Base-by-base conservation (phyloP, 73 alveolate species). In the Effrenium voratum region DNA sequence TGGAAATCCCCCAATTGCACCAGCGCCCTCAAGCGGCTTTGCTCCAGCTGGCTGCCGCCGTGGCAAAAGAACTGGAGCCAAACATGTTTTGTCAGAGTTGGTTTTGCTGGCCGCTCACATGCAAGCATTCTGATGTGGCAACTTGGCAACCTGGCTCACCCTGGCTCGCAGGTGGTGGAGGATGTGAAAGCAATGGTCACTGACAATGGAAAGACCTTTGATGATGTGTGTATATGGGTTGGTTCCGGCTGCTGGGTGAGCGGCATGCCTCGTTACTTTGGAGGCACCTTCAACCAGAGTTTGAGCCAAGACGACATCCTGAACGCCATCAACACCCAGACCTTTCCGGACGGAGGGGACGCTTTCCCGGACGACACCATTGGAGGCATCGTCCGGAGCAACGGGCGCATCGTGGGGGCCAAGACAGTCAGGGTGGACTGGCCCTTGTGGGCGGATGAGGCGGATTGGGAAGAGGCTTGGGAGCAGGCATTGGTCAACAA, bases 331-430 rank as follows among this genome's bases (percentile, higher is more conserved):
- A 92, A 92, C 81, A 6, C 66, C 59, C 41, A 28, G 86, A 88
- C 40, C 85, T 88, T 34, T 45, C 94, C 94, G 5, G 97, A 90
- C 28, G 98, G 90, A 38, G 45, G 63, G 19, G 77, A 57, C 13
- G 98, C 98, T 46, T 92, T 22, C 34, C 92, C 98, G 24, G 45
- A 50, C n/a, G 98, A 92, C 91, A 36, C 34, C 98, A 72, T 92
- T 91, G 98, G 98, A 32, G 98, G 98, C 80, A 73, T 92, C 34
- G 68, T 38, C 30, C 91, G 98, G 12, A 82, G 38, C 81, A 55
- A 43, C 16, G 98, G 98, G 4, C 19, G 70, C 16, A 40, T 92
- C 47, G 40, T 40, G 32, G 38, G 82, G 34, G 92, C 98, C 68
- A 73, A 91, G 1, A 92, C 98, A 6, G 91, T 26, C 30, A 91